Base-by-base conservation (phyloP, 1,284 basidiomycete species). In the Microbotryum lychnidis-dioicae region DNA sequence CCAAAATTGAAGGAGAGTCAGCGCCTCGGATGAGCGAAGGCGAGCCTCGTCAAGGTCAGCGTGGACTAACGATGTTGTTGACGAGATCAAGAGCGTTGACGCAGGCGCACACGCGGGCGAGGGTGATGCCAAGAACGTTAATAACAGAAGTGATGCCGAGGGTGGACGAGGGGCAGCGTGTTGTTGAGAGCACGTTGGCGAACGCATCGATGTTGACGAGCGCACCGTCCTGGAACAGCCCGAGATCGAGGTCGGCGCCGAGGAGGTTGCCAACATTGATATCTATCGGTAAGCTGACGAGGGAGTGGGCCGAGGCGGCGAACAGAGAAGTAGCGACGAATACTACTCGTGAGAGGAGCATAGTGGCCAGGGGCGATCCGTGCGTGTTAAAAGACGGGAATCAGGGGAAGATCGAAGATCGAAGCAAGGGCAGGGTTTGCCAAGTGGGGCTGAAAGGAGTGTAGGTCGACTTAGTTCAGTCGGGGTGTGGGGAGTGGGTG, bases 221-320 rank as follows among this genome's bases (percentile, higher is more conserved):
- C 16, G 23, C 25, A 29, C 56, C 50, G 10, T 54, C 21, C 18
- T 44, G n/a, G n/a, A 58, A 31, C 23, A 56, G 10, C 14, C 14
- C 46, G n/a, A 46, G 50, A 23, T 54, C 58, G 44, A 59, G 33
- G 53, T 60, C 54, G 31, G 50, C 29, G 14, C 31, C 47, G 58
- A 64, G 56, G 16, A 64, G 31, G 14, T 47, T 52, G n/a, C 56
- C 55, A 27, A n/a, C 33, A 12, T 63, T 57, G 54, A 63, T 45
- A 25, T 42, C 21, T 44, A 50, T 46, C 20, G 33, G 23, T 1
- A 45, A 21, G 29, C 23, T n/a, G 46, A 49, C 48, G 18, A 48
- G 42, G 16, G 54, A 23, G 54, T 50, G 50, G 8, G 62, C 21
- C 47, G 54, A 21, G 51, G 55, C 50, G 21, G 51, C 29, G 33